Base-by-base conservation (phyloP, 768 basidiomycete genomes). In the Cyclocybe aegerita region DNA sequence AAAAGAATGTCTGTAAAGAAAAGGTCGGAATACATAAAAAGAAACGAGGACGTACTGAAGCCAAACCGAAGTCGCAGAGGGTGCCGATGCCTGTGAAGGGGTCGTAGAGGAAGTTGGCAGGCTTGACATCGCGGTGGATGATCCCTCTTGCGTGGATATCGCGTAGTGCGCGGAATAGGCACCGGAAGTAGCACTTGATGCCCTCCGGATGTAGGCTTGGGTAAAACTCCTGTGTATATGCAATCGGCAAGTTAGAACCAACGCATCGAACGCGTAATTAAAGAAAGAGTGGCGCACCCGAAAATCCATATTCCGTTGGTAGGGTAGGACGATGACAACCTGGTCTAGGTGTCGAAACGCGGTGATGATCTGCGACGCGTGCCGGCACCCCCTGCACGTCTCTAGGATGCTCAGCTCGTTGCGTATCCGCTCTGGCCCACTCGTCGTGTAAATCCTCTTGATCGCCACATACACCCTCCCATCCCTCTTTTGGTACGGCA, bases 91-190 rank as follows among this genome's bases (percentile, higher is more conserved):
- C 88, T 6, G 86, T 88, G 34, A 77, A 80, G 34, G 91, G 86
- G 66, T 98, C 92, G 65, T 88, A 98, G 33, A 98, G 77, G 66
- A 98, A 98, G 67, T 98, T 98, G 52, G 95, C 96, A 15, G 96
- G 95, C 65, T 98, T 98, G 60, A 98, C 91, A 68, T 98, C 96
- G 39, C 96, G 90, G 66, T 98, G 96, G 45, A 98, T 90, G 60
- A 98, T 87, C 4, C 81, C 82, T 46, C 93, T 78, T 9, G 82
- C 72, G 65, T 98, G 95, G 17, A 93, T 87, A 61, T 96, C 93
- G 42, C 88, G 83, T 47, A 98, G 68, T 2, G 91, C 95, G 38
- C 90, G 87, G 65, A 98, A 85, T 69, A 99, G 82, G 64, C 90
- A 93, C 33, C 88, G 83, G 59, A 98, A 85, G 70, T 98, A 99